Base-by-base conservation (phyloP, 2,329 filamentous ascomycete genomes). In the Aspergillus sclerotialis region DNA sequence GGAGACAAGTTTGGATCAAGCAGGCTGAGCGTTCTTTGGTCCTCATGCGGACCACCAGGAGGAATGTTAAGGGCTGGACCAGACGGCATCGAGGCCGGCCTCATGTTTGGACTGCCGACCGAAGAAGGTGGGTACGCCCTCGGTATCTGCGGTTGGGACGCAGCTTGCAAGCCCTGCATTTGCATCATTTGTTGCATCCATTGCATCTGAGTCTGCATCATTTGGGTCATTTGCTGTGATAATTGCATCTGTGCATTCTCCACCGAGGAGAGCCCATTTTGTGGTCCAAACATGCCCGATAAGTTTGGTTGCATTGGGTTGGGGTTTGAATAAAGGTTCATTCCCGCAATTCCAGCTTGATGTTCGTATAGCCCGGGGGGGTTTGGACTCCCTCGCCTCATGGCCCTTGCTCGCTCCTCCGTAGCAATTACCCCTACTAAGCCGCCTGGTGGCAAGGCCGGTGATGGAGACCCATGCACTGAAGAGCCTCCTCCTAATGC, bases 141-240 rank as follows among this genome's bases (percentile, higher is more conserved):
- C 21, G 46, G 50, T 46, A 55, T 57, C 30, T 50, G 49, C 25
- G 55, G 52, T 33, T 52, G 56, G 13, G 53, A 47, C 33, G 53
- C 45, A 14, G 41, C 46, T 28, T 60, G 60, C 36, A 56, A 52
- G 15, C 58, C 70, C 73, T 86, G 84, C 77, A 87, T 82, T 26
- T 63, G 58, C 53, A 68, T 65, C 65, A 71, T 70, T 45, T 68
- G 64, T 51, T 89, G 83, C 82, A 93, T 90, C 63, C 88, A 88
- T 56, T 93, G 84, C 82, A 93, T 89, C 58, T 94, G 87, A 81
- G 92, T 87, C 55, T 88, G 82, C 83, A 90, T 88, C 64, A 90
- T 88, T 50, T 86, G 81, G 36, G 77, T 75, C 84, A 90, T 89
- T 53, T 89, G 83, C 52, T 87, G 82, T 5, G 76, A 82, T 72